Conservation (phyloP, 225 moss, liverwort and hornwort genomes). For the Polytrichum formosum region DNA sequence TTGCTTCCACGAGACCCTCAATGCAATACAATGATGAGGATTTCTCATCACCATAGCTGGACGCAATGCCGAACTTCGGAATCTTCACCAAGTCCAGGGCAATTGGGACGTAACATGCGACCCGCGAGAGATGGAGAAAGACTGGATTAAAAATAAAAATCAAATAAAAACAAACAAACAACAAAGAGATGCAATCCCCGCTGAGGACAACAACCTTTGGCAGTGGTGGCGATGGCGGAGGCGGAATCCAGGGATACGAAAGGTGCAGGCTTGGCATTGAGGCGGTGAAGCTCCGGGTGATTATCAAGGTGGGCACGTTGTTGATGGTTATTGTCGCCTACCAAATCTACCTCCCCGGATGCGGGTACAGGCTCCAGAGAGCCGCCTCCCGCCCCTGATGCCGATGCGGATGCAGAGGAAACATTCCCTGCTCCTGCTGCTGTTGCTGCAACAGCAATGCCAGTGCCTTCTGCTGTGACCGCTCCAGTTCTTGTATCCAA, state of each 20-base stretch:
- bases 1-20: too few relatives aligned
- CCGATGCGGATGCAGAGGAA: not conserved
- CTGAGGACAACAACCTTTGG: constrained; percentile 32
- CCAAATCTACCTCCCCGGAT: constrained; percentile 44
- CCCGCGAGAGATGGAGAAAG: too few relatives aligned
- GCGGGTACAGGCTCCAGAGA: constrained; percentile 47
- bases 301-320: constrained; percentile 19
- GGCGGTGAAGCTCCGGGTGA: constrained; percentile 24
- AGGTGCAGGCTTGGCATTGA: constrained; percentile 12
- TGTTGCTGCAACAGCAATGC: not conserved
- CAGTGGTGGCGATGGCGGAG: constrained; percentile 38
- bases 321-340: constrained; percentile 10
- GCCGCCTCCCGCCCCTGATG: constrained; percentile 3
- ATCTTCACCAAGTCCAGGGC: too few relatives aligned
- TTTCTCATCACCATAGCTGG: too few relatives aligned
- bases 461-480: constrained; percentile 2
- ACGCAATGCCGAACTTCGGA: too few relatives aligned
- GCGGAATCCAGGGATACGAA: constrained; percentile 57
- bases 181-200: too few relatives aligned
- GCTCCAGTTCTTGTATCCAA: constrained; percentile 25
- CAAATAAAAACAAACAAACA: too few relatives aligned
- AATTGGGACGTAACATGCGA: too few relatives aligned
- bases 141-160: too few relatives aligned
- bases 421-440: not conserved
- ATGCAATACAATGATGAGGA: too few relatives aligned